Conservation (phyloP, 208 protist species). For the Tritrichomonas foetus region DNA sequence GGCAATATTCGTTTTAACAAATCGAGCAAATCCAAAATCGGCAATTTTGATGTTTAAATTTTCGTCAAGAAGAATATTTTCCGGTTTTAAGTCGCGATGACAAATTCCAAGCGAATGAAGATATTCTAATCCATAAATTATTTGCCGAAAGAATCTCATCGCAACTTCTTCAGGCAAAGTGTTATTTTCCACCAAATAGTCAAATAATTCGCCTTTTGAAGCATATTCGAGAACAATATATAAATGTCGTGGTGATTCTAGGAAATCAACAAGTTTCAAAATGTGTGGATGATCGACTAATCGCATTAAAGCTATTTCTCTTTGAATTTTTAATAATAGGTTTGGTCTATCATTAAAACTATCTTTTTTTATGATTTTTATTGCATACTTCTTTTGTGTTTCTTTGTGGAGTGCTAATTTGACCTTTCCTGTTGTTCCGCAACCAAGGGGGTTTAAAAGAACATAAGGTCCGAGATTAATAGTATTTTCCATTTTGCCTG, state of each 20-base stretch:
- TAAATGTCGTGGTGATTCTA: slow-evolving; percentile 89
- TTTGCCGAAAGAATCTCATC: slow-evolving; percentile 88
- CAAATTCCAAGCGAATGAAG: slow-evolving; percentile 73
- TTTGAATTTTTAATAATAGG: neutral
- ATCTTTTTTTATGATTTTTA: slow-evolving; percentile 22
- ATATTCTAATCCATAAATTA: slow-evolving; percentile 89
- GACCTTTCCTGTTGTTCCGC: neutral
- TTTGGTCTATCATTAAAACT: neutral
- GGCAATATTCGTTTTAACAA: slow-evolving; percentile 70
- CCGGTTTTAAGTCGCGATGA: slow-evolving; percentile 67
- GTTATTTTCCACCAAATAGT: slow-evolving; percentile 94
- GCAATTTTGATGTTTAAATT: slow-evolving; percentile 74
- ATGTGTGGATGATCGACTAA: neutral
- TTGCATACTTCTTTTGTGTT: neutral
- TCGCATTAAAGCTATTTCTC: slow-evolving; percentile 15
- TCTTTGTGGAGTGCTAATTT: neutral
- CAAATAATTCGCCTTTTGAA: slow-evolving; percentile 92
- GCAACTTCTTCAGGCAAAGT: slow-evolving; percentile 66
- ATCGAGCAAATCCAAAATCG: slow-evolving; percentile 77
- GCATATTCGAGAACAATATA: slow-evolving; percentile 98
- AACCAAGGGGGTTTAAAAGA: neutral
- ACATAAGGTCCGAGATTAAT: neutral
- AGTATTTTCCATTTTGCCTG: neutral
- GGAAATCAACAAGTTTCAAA: slow-evolving; percentile 64
- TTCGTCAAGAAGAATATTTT: slow-evolving; percentile 70